Evolutionary conservation across 495 filamentous ascomycete species (phyloP).

Genomic region (Xylaria bambusicola): DNA sequence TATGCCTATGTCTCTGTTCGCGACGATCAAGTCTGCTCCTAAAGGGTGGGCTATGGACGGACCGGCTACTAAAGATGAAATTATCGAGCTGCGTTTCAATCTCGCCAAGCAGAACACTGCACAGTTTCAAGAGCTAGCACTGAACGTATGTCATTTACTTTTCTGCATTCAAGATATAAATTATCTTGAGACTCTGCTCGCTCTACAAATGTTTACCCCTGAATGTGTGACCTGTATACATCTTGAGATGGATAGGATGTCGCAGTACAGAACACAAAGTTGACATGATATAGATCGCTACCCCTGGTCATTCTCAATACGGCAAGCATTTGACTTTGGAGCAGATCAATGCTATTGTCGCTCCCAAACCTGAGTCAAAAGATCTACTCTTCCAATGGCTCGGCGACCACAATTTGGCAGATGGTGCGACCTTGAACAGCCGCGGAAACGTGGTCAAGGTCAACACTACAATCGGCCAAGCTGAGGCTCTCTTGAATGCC

Average conservation of each 20-base stretch:
- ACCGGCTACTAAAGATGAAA: background rate
- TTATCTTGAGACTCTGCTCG: background rate
- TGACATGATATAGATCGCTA: background rate
- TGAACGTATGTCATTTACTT: background rate
- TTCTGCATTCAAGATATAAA: too few species aligned
- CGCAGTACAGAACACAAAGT: background rate
- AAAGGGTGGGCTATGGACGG: background rate
- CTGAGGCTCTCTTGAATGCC: background rate
- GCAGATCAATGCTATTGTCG: background rate
- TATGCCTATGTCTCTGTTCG: background rate
- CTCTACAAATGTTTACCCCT: background rate
- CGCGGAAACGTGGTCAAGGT: background rate
- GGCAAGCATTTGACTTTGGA: background rate
- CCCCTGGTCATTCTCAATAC: background rate
- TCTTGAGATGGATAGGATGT: background rate
- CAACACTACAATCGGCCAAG: background rate
- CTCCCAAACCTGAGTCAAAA: background rate
- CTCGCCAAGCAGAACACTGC: background rate
- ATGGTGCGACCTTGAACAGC: background rate
- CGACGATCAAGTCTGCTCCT: background rate
- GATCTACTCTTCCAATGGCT: background rate
- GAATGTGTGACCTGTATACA: background rate
- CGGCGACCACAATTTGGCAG: background rate
- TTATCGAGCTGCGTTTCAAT: background rate
- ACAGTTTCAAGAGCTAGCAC: background rate